Percentiles rank a stretch among this genome's conserved stretches.
Evolutionary conservation across 2,329 filamentous ascomycete species (phyloP).

Genomic region (Calonectria pseudoturangicola): DNA sequence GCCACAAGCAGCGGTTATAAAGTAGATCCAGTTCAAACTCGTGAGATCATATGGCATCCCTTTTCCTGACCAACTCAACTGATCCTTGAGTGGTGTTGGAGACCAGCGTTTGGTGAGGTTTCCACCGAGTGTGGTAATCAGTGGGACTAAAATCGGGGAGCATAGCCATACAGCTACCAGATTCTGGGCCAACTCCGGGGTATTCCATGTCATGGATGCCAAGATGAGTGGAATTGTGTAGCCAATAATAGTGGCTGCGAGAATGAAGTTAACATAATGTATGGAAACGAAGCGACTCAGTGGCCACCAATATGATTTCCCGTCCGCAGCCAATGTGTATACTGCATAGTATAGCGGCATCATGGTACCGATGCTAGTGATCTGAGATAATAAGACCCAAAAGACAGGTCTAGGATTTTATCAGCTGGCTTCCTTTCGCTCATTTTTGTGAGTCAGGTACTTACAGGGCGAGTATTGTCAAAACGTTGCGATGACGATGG

Average conservation of each 20-base stretch:
- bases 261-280: background rate
- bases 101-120: background rate
- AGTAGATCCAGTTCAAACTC: background rate
- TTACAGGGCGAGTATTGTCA: conserved; percentile 8
- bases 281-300: conserved; percentile 7
- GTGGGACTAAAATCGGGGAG: background rate
- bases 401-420: background rate
- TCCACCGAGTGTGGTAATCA: background rate
- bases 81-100: background rate
- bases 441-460: background rate
- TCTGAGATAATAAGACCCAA: conserved; percentile 11
- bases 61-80: background rate
- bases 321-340: conserved; percentile 24
- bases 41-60: background rate
- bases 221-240: background rate
- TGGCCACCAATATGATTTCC: conserved; percentile 29
- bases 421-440: background rate
- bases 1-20: background rate
- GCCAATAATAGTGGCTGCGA: background rate
- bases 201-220: background rate
- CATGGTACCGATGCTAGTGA: background rate
- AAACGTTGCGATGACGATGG: background rate
- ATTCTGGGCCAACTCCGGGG: background rate
- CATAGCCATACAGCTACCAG: background rate
- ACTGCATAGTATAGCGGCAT: conserved; percentile 23